These are phyloP conservation scores for Penicillium sp. DNA, from an alignment of 2,329 filamentous ascomycete genomes.

Conservation along the genomic window DNA sequence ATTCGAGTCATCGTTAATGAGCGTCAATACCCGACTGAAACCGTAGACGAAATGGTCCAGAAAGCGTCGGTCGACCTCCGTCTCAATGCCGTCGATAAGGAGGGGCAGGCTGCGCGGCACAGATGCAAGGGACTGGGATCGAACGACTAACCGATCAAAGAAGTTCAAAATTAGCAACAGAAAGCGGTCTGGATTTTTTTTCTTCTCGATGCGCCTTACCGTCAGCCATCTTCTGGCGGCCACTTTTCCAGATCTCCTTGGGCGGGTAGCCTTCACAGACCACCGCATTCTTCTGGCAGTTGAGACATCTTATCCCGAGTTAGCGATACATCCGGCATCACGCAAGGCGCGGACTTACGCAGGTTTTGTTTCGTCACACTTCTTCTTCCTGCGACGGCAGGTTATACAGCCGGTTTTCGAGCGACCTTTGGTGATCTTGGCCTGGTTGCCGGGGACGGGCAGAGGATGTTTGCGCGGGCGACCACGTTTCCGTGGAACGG, in stretches of 20 bases:
- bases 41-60: slow-evolving; percentile 81
- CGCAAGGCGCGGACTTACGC: slow-evolving; percentile 30
- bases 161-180: slow-evolving; percentile 1
- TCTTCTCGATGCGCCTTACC: slow-evolving; percentile 35
- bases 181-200: slow-evolving; percentile 6
- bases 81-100: slow-evolving; percentile 81
- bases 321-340: slow-evolving; percentile 3
- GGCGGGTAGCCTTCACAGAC: slow-evolving; percentile 88
- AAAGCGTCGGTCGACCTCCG: slow-evolving; percentile 74
- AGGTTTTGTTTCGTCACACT: slow-evolving; percentile 54
- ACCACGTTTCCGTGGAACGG: slow-evolving; percentile 65
- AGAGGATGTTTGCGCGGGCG: slow-evolving; percentile 80
- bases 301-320: slow-evolving; percentile 51
- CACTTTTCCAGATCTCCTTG: slow-evolving; percentile 84
- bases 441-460: slow-evolving; percentile 58
- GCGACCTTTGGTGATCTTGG: slow-evolving; percentile 74
- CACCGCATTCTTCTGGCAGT: slow-evolving; percentile 91
- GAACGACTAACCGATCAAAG: slow-evolving; percentile 24
- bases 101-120: slow-evolving; percentile 53
- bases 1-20: slow-evolving; percentile 78
- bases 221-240: slow-evolving; percentile 73
- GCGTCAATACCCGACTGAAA: slow-evolving; percentile 77
- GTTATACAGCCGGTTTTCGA: slow-evolving; percentile 62
- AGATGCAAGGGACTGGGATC: slow-evolving; percentile 34
- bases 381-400: slow-evolving; percentile 63